phyloP scores from a whole-genome alignment of 768 basidiomycete genomes.

The Leccinum disarticulatum region DNA sequence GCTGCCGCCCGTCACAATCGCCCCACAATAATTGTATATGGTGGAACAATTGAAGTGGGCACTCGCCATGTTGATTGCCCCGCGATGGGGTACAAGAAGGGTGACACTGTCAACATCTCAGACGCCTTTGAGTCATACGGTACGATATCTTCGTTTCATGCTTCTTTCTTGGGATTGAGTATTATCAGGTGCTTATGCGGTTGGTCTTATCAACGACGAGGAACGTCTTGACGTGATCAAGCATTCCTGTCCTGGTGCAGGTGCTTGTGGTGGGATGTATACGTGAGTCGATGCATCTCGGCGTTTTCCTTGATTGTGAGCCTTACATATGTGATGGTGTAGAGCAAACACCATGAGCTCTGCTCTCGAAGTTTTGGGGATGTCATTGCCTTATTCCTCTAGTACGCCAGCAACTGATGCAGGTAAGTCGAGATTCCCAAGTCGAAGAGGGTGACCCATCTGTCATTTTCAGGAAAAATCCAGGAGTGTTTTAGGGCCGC shows the following conservation, averaged over 20 bases:
- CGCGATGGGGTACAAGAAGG: constrained; percentile 70
- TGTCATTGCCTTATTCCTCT: constrained; percentile 79
- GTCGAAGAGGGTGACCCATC: background rate
- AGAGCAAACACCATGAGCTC: constrained; percentile 90
- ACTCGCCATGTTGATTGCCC: constrained; percentile 78
- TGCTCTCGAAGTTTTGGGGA: constrained; percentile 78
- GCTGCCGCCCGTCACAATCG: constrained; percentile 86
- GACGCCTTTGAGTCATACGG: constrained; percentile 88
- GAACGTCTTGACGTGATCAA: constrained; percentile 83
- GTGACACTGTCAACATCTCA: constrained; percentile 81
- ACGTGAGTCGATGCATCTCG: constrained; percentile 45
- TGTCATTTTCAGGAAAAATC: constrained; percentile 55
- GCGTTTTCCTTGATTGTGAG: background rate
- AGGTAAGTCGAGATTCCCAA: constrained; percentile 37
- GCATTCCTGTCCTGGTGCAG: constrained; percentile 82
- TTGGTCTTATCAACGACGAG: constrained; percentile 77
- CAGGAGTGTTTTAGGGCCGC: constrained; percentile 83
- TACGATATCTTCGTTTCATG: constrained; percentile 21
- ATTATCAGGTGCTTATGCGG: constrained; percentile 65
- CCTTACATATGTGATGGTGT: background rate
- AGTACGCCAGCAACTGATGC: constrained; percentile 74
- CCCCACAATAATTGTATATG: constrained; percentile 84
- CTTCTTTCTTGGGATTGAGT: background rate
- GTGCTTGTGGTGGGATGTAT: constrained; percentile 88
- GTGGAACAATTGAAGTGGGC: constrained; percentile 82